Conservation (phyloP, 2,329 filamentous ascomycete species). For the Aureobasidium sp. region DNA sequence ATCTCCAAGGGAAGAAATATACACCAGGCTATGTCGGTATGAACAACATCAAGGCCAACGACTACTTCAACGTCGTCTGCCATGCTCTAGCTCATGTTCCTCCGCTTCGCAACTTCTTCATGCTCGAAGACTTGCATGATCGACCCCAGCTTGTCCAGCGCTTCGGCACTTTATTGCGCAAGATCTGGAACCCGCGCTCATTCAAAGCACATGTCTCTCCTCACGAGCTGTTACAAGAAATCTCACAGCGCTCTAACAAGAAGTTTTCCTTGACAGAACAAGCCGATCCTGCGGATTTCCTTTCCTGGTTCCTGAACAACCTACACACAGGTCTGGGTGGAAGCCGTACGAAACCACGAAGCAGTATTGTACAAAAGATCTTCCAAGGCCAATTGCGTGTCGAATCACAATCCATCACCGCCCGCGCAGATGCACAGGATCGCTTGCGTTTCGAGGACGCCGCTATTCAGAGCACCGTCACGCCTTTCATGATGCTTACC, state of each 20-base stretch:
- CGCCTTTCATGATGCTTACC: constrained; percentile 83
- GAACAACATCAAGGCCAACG: constrained; percentile 99
- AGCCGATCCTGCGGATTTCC: constrained; percentile 91
- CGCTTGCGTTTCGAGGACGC: constrained; percentile 89
- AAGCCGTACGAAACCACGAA: constrained; percentile 73
- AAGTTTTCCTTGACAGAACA: constrained; percentile 85
- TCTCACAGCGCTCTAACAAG: constrained; percentile 82
- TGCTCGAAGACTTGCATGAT: constrained; percentile 70
- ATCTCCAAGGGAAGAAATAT: constrained; percentile 76
- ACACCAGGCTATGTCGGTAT: constrained; percentile 92
- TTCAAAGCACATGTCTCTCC: constrained; percentile 97
- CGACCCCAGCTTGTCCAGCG: constrained; percentile 77
- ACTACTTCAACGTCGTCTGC: constrained; percentile 93
- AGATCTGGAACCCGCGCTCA: constrained; percentile 95
- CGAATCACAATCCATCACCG: constrained; percentile 88
- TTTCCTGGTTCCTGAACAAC: constrained; percentile 97
- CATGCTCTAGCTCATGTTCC: constrained; percentile 85
- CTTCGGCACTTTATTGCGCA: constrained; percentile 82
- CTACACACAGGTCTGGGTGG: constrained; percentile 87
- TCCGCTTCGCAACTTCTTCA: constrained; percentile 82
- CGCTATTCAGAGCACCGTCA: constrained; percentile 67
- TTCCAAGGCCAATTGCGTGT: constrained; percentile 91
- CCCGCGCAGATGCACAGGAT: constrained; percentile 78
- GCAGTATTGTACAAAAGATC: constrained; percentile 79
- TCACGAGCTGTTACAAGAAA: constrained; percentile 92